Conservation (phyloP, 805 yeast genomes). For the Metschnikowia colocasiae region DNA sequence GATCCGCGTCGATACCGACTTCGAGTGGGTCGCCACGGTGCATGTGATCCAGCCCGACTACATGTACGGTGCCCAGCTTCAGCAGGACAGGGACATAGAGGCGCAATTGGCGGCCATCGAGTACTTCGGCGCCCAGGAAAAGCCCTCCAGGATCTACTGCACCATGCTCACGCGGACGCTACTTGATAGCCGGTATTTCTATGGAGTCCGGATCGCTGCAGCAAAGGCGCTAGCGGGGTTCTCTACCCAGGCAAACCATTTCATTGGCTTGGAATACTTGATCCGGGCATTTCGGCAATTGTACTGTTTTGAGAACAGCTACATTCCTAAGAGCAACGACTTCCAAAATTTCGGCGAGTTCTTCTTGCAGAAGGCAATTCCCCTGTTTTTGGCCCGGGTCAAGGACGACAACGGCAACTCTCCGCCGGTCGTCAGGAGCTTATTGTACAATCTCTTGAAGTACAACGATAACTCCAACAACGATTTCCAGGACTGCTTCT, state of each 20-base stretch:
- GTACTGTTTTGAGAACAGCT: conserved; percentile 63
- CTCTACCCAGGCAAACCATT: conserved; percentile 58
- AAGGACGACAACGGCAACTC: conserved; percentile 60
- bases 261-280: conserved; percentile 70
- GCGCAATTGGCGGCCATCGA: conserved; percentile 86
- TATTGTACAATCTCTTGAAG: conserved; percentile 67
- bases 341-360: conserved; percentile 68
- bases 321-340: conserved; percentile 75
- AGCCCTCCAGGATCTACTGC: conserved; percentile 64
- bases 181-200: conserved; percentile 80
- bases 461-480: conserved; percentile 86
- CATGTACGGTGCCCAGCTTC: conserved; percentile 91
- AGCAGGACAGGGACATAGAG: conserved; percentile 92
- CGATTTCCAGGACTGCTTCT: conserved; percentile 67
- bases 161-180: conserved; percentile 75
- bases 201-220: conserved; percentile 86
- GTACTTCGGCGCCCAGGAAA: conserved; percentile 59
- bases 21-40: conserved; percentile 89
- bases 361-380: conserved; percentile 67
- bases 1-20: conserved; percentile 96
- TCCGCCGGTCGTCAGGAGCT: conserved; percentile 53
- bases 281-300: conserved; percentile 62
- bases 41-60: conserved; percentile 86
- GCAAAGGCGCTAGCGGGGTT: conserved; percentile 71
- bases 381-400: conserved; percentile 56